These are phyloP conservation scores for Colletotrichum sp. DNA, from an alignment of 2,329 filamentous ascomycete species.

Conservation along the genomic window DNA sequence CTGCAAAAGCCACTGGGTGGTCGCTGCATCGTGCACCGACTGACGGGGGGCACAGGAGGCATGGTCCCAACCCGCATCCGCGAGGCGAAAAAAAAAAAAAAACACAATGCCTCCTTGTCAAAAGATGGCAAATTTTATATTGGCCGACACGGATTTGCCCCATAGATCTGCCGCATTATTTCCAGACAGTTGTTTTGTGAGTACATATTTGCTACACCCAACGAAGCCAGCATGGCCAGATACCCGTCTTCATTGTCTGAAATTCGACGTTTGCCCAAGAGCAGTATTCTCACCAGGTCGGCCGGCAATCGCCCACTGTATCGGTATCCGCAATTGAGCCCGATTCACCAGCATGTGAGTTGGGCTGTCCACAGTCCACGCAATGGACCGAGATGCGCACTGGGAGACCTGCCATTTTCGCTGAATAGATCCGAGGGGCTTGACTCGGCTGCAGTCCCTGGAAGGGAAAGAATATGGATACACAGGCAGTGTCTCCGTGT, in stretches of 20 bases:
- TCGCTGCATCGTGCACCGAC: too few species aligned
- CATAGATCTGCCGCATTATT: slow-evolving; percentile 18
- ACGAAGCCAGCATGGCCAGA: neutral
- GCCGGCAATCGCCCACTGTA: neutral
- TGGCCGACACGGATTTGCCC: neutral
- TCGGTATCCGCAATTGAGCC: neutral
- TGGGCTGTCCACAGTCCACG: neutral
- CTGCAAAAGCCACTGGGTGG: too few species aligned
- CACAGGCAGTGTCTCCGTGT: neutral
- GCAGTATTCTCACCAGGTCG: neutral
- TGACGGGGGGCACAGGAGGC: too few species aligned
- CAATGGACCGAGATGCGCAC: neutral
- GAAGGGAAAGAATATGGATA: neutral
- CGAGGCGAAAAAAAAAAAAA: neutral
- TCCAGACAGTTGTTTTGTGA: neutral
- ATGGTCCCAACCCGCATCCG: too few species aligned
- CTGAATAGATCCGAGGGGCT: slow-evolving; percentile 2
- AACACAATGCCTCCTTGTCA: neutral
- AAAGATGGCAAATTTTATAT: slow-evolving; percentile 16
- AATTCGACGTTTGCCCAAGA: neutral
- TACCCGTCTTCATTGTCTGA: neutral
- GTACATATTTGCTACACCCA: neutral
- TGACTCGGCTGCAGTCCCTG: slow-evolving; percentile 13
- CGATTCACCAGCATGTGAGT: neutral
- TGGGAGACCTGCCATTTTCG: neutral